phyloP scores from a whole-genome alignment of 768 basidiomycete species.

The Rhizopogon vulgaris region DNA sequence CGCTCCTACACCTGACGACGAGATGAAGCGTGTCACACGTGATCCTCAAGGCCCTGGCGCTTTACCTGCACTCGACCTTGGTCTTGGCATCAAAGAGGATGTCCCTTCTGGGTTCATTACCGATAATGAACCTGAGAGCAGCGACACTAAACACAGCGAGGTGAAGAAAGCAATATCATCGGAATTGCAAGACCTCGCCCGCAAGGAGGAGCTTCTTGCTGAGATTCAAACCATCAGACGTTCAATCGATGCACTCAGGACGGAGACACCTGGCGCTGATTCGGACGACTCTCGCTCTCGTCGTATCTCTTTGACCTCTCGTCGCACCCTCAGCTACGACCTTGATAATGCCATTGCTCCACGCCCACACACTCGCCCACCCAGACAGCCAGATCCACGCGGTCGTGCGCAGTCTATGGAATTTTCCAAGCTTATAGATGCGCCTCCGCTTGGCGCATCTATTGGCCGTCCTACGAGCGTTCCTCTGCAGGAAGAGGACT shows the following conservation, averaged over 20 bases:
- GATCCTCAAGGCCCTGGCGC: constrained; percentile 46
- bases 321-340: constrained; percentile 64
- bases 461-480: constrained; percentile 68
- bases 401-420: constrained; percentile 72
- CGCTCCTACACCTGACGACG: constrained; percentile 57
- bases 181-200: constrained; percentile 49
- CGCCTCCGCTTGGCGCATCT: constrained; percentile 41
- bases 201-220: constrained; percentile 63
- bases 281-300: constrained; percentile 56
- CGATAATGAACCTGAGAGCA: constrained; percentile 28
- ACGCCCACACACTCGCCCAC: constrained; percentile 61
- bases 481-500: constrained; percentile 71
- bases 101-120: constrained; percentile 69
- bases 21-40: constrained; percentile 45
- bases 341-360: constrained; percentile 46
- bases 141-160: constrained; percentile 21
- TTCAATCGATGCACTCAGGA: constrained; percentile 71
- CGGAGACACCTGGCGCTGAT: constrained; percentile 51
- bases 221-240: constrained; percentile 77
- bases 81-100: constrained; percentile 65
- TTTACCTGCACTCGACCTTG: constrained; percentile 71
- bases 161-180: constrained; percentile 31
- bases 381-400: constrained; percentile 63
- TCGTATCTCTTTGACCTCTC: constrained; percentile 58
- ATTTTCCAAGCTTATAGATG: constrained; percentile 40